Base-by-base conservation (phyloP, 2,329 filamentous ascomycete genomes). In the Ceratocystis diversiconidia region DNA sequence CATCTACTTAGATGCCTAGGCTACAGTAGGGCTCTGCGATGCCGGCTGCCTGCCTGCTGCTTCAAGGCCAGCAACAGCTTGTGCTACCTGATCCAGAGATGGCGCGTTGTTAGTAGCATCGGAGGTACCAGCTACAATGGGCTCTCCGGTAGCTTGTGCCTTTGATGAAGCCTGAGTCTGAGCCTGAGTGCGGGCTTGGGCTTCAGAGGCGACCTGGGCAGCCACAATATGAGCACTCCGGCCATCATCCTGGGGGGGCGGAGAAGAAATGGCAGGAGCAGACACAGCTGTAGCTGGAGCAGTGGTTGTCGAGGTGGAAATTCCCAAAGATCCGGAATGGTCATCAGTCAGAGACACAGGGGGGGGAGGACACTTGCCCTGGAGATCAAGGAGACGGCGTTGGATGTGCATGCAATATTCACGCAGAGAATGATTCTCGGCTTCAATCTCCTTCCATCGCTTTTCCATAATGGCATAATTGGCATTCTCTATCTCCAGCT, bases 381-480 rank as follows among this genome's bases (percentile, higher is more conserved):
- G 86, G 2, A 85, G 82, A 70, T 96, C 92, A 68, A 96, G 80
- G 44, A 97, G 81, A 50, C 90, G 86, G 4, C 88, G 88, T 75
- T 99, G 94, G 17, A 99, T 81, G 71, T 88, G 88, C 73, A 96
- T 87, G 70, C 96, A 88, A 76, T 97, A 97, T 74, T 96, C 91
- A 70, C 92, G 86, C 52, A 99, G 79, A 68, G 89, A 85, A 73
- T 92, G 94, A 76, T 96, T 96, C 74, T 99, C 92, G 32, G 84
- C 80, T 73, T 96, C 90, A 30, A 95, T 78, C n/a, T 81, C 78
- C 74, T 95, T 94, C 75, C 84, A 90, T 65, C 83, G 84, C 69
- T 88, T 83, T 70, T 91, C 88, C 75, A 96, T 83, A 19, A 85
- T 81, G 70, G 84, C 82, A 70, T 85, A 89, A 36, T 94, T 89